Percentiles rank a stretch among this genome's conserved stretches.
phyloP scores from a whole-genome alignment of 140 eudicot genomes.

The Cichorium intybus region DNA sequence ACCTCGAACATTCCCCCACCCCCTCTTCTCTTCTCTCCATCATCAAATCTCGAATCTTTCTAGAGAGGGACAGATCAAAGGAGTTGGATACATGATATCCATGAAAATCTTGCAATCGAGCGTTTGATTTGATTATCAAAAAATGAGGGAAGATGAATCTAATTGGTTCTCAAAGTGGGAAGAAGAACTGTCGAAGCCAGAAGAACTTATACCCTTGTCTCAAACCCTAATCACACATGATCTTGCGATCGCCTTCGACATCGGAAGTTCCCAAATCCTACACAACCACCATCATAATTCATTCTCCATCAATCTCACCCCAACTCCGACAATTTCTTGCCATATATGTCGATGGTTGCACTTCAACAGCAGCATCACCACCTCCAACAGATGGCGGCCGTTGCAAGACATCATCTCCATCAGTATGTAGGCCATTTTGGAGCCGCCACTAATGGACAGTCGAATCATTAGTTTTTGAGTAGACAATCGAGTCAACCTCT shows the following conservation, averaged over 20 bases:
- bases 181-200: constrained; percentile 65
- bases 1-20: constrained; percentile 72
- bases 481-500: constrained; percentile 41
- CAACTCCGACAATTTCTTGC: constrained; percentile 52
- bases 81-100: not conserved
- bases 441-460: too few species aligned
- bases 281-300: constrained; percentile 1
- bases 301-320: constrained; percentile 48
- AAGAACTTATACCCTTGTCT: constrained; percentile 61
- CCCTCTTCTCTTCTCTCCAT: constrained; percentile 12
- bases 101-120: not conserved
- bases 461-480: too few species aligned
- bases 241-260: constrained; percentile 67
- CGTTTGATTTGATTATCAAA: not conserved
- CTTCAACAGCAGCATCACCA: constrained; percentile 58
- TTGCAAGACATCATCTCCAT: constrained; percentile 38
- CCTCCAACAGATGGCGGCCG: constrained; percentile 53
- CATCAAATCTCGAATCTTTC: constrained; percentile 23
- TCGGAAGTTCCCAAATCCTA: constrained; percentile 22
- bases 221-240: constrained; percentile 86
- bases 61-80: constrained; percentile 23
- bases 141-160: constrained; percentile 63
- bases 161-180: constrained; percentile 68
- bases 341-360: constrained; percentile 58
- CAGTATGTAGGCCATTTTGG: constrained; percentile 58